Conservation (phyloP, 148 eudicot species). For the Oxyria digyna region DNA sequence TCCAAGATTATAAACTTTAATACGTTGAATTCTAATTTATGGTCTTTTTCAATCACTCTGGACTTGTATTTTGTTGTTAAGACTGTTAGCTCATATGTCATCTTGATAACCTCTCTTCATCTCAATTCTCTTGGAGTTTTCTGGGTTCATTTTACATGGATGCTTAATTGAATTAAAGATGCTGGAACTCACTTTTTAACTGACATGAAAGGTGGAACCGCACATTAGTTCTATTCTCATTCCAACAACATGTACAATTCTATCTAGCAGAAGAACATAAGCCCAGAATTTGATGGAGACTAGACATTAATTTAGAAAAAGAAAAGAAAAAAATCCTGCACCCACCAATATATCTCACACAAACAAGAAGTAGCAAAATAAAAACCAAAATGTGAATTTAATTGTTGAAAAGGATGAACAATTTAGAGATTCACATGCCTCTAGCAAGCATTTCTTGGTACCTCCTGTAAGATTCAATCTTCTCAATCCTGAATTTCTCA, state of each 20-base stretch:
- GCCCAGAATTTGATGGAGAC: not conserved
- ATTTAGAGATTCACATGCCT: conserved; percentile 25
- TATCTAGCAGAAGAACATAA: not conserved
- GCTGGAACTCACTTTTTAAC: not conserved
- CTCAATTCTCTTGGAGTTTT: not conserved
- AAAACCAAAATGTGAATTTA: not conserved
- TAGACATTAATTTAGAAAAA: not conserved
- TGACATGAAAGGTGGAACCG: not conserved
- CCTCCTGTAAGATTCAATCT: conserved; percentile 79
- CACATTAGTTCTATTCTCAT: conserved; percentile 15
- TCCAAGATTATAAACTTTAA: not conserved
- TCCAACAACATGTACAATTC: conserved; percentile 33
- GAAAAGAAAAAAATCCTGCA: not conserved
- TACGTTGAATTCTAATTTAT: not conserved
- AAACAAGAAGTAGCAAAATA: not conserved
- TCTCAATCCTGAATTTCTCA: conserved; percentile 94
- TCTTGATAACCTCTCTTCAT: not conserved
- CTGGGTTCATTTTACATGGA: not conserved
- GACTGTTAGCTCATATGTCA: not conserved
- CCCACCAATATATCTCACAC: not conserved
- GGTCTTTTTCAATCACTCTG: not conserved
- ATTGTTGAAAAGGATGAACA: not conserved
- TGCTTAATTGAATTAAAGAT: not conserved
- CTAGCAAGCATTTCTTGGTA: conserved; percentile 97
- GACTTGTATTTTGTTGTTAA: not conserved